Evolutionary conservation across 345 rosid species (phyloP), one percentile per base, ranked within the genome.

Genomic region (Citrus trifoliata): DNA sequence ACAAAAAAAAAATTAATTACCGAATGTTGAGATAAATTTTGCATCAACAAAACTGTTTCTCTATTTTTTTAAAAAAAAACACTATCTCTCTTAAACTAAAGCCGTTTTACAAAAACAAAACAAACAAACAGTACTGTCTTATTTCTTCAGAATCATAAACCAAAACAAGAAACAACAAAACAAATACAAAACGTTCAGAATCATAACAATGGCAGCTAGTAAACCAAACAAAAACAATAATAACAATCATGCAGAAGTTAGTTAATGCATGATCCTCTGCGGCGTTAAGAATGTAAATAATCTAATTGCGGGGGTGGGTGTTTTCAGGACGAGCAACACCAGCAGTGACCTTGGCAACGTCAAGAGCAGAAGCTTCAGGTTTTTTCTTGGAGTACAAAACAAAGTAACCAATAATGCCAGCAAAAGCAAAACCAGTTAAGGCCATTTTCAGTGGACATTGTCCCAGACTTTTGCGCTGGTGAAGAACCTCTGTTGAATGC

Each of bases 321-420:
- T 82, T 84, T 8, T 79, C 85, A 9, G 90, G 80, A 48, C 71
- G 70, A 55, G 85, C 79, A 4, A 86, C 83, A 1, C 91, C 91
- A 35, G 86, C 58, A 0, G 88, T 55, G 78, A 88, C 97, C 78
- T 86, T 91, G 58, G 95, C 97, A 2, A 90, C 97, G 4, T 93
- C 98, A 14, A 85, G 59, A 0, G 95, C 97, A 0, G 93, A 77
- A 37, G 90, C 85, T 60, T 88, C 89, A 27, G 89, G 88, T 80
- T 87, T 86, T 83, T 89, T 90, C 81, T 87, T 89, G 77, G 89
- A 67, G 51, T 81, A 90, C 78, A 91, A 74, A 16, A 87, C 90
- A 1, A 83, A 56, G 84, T 85, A 95, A 4, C 92, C 95, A 33
- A 90, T 28, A 14, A 86, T 67, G 48, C 84, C 87, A 1, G 80